phyloP scores from a whole-genome alignment of 208 protist genomes.

The Strigomonas oncopelti region DNA sequence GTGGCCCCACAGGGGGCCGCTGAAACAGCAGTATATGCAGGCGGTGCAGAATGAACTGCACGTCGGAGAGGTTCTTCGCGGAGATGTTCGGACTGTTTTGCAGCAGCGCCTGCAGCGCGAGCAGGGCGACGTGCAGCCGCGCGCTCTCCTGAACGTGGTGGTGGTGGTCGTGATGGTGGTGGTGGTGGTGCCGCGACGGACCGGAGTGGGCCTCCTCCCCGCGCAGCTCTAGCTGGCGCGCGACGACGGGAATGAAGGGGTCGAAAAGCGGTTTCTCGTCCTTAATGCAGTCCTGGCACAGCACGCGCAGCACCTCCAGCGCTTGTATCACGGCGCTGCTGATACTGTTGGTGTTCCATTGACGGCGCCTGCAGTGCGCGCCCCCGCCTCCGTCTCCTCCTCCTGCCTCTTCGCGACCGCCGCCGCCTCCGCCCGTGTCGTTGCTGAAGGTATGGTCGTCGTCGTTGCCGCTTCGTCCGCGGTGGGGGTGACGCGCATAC shows the following conservation, averaged over 20 bases:
- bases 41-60: slow-evolving; percentile 41
- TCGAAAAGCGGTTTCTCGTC: slow-evolving; percentile 60
- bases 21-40: slow-evolving; percentile 74
- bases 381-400: slow-evolving; percentile 8
- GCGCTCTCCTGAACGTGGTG: slow-evolving; percentile 1
- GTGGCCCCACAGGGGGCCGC: slow-evolving; percentile 61
- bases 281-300: slow-evolving; percentile 64
- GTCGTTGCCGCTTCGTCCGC: not conserved
- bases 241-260: slow-evolving; percentile 55
- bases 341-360: not conserved
- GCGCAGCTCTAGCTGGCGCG: slow-evolving; percentile 50
- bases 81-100: slow-evolving; percentile 40
- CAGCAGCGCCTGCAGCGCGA: slow-evolving; percentile 61
- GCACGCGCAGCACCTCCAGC: slow-evolving; percentile 55
- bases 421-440: not conserved
- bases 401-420: not conserved
- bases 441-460: not conserved
- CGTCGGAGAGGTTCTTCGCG: slow-evolving; percentile 18
- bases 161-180: not conserved
- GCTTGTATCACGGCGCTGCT: slow-evolving; percentile 50
- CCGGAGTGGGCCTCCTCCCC: slow-evolving; percentile 60
- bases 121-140: slow-evolving; percentile 47
- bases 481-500: not conserved
- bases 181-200: not conserved
- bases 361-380: not conserved